Conservation (phyloP, 2,329 filamentous ascomycete genomes). For the Cadophora sp. region DNA sequence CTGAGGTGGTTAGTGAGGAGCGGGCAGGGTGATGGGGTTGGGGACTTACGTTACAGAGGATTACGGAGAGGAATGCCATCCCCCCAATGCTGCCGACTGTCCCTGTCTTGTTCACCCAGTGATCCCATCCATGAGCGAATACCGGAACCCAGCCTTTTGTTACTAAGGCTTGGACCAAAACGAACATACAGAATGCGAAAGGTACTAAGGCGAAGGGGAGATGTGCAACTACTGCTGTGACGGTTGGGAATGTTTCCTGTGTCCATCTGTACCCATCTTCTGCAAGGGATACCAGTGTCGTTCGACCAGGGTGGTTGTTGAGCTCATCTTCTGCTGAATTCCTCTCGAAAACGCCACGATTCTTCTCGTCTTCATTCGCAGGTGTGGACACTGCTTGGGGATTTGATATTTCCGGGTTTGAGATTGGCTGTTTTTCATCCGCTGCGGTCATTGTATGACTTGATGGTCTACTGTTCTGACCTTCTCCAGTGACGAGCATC, state of each 20-base stretch:
- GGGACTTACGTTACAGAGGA: constrained; percentile 72
- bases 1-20: constrained; percentile 49
- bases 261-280: constrained; percentile 59
- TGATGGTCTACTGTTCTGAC: constrained; percentile 24
- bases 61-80: constrained; percentile 75
- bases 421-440: constrained; percentile 27
- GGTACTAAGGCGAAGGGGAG: constrained; percentile 73
- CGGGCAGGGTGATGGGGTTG: background rate
- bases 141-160: constrained; percentile 78
- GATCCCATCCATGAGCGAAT: constrained; percentile 76
- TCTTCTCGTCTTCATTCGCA: background rate
- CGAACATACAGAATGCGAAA: constrained; percentile 77
- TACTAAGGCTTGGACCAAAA: constrained; percentile 74
- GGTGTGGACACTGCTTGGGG: background rate
- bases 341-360: background rate
- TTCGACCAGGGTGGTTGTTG: constrained; percentile 20
- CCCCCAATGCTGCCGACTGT: constrained; percentile 72
- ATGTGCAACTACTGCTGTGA: constrained; percentile 67
- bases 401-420: background rate
- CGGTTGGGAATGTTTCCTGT: constrained; percentile 75
- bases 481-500: constrained; percentile 29
- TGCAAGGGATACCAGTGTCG: constrained; percentile 60
- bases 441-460: constrained; percentile 27
- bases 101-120: constrained; percentile 74
- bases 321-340: background rate